These are phyloP conservation scores for Colletotrichum sp. DNA, from an alignment of 2,329 filamentous ascomycete genomes.

Conservation along the genomic window DNA sequence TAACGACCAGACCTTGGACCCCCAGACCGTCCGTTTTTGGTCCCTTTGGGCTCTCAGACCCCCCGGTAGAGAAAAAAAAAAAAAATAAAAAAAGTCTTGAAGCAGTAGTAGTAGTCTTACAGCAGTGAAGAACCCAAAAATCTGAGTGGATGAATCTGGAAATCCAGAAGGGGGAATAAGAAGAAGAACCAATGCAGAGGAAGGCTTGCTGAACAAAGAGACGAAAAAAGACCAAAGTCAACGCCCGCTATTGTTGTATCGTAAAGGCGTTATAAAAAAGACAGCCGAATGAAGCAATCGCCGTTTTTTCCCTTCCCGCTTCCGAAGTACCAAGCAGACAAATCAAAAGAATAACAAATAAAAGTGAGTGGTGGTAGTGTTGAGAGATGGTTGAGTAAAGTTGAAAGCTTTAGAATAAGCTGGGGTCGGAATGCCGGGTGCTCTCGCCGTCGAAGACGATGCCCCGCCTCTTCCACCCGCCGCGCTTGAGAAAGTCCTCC, in stretches of 20 bases:
- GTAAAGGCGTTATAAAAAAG: neutral
- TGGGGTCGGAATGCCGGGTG: slow-evolving; percentile 18
- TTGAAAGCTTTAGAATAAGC: slow-evolving; percentile 14
- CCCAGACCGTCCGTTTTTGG: neutral
- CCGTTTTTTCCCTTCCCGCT: neutral
- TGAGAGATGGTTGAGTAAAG: neutral
- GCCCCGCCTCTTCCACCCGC: slow-evolving; percentile 49
- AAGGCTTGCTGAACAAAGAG: neutral
- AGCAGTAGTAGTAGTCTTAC: neutral
- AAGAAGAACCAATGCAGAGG: neutral
- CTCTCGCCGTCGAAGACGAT: slow-evolving; percentile 44
- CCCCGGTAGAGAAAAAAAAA: neutral
- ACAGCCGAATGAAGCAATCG: neutral
- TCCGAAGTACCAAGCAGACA: neutral
- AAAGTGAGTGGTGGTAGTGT: neutral
- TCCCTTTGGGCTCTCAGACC: neutral
- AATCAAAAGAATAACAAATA: neutral
- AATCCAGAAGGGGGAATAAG: neutral
- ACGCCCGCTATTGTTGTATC: slow-evolving; percentile 11
- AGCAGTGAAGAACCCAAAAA: neutral
- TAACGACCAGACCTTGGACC: neutral
- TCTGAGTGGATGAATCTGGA: neutral
- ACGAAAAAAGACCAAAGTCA: neutral
- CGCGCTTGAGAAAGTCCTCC: slow-evolving; percentile 46
- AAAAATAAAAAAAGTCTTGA: neutral